Conservation (phyloP, 495 filamentous ascomycete genomes). For the Trichoderma parareesei region DNA sequence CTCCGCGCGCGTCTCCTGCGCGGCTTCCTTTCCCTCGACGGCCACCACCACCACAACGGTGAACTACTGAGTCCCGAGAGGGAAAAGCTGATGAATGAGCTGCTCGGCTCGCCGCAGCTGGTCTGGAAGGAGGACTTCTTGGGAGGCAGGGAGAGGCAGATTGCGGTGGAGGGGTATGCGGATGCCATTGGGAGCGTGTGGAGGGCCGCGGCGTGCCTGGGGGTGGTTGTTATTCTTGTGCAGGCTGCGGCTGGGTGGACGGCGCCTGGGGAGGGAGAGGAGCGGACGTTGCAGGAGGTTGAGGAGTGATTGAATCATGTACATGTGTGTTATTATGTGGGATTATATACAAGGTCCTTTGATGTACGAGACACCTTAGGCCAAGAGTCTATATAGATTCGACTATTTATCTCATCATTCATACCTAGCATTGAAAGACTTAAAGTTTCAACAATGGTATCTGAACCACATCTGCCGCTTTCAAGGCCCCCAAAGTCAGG, state of each 20-base stretch:
- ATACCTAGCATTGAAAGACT: too few species aligned
- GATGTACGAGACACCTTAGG: background rate
- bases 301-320: constrained; percentile 8
- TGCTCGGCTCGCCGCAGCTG: constrained; percentile 61
- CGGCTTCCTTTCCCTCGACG: constrained; percentile 45
- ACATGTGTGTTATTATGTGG: background rate
- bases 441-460: too few species aligned
- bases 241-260: constrained; percentile 63
- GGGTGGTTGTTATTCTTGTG: constrained; percentile 39
- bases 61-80: too few species aligned
- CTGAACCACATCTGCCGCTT: too few species aligned
- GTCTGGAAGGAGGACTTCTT: constrained; percentile 37
- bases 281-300: background rate
- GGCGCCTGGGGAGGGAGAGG: constrained; percentile 17
- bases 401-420: too few species aligned
- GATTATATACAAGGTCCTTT: background rate
- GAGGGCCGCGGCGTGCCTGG: constrained; percentile 43
- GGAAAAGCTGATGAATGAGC: constrained; percentile 47
- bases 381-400: too few species aligned
- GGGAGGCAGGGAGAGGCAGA: constrained; percentile 35
- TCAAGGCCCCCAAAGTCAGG: too few species aligned
- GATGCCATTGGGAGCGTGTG: constrained; percentile 47
- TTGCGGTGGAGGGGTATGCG: constrained; percentile 59
- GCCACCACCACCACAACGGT: constrained; percentile 10
- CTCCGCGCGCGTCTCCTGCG: constrained; percentile 45